Evolutionary conservation across 2,329 filamentous ascomycete species (phyloP), one percentile per base, ranked within the genome.

Genomic region (Sclerotinia spermophila): DNA sequence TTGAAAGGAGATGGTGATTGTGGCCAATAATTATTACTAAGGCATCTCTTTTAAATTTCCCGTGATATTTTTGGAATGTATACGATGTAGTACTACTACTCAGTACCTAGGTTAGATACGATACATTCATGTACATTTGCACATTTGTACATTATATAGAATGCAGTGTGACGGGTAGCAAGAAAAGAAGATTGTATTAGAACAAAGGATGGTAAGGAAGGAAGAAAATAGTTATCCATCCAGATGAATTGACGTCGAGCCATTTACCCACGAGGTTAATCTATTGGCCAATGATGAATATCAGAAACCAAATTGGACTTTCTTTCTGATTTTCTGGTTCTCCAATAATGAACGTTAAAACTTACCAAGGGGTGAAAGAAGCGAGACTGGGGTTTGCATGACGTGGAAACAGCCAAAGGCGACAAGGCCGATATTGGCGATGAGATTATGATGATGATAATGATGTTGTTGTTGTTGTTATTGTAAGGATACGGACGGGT

Each of bases 311-410:
- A 4, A 42, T 33, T 45, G 27, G 21, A 17, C 3, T 17, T 27
- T 53, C 48, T 53, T 53, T 53, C n/a, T 27, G 30, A 5, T 59
- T 42, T 55, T 40, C 33, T 35, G 44, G 21, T 35, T 68, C 48
- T 68, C 33, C 33, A 62, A n/a, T 60, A 62, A 71, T 61, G 70
- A 53, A 64, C 42, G 67, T 53, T 69, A 15, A 21, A 67, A 75
- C 77, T 75, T 62, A 77, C 77, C 77, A 75, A 78, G 76, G 67
- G 77, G 76, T 24, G 76, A 75, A 17, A 56, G 53, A 45, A 70
- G 51, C 42, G 44, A 45, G 53, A 66, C 73, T 69, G 74, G 74
- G 74, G 76, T 70, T 75, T 76, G 75, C 76, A 77, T 77, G 71
- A 71, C 68, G 74, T 66, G 58, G 59, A 59, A 67, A 58, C 30